Evolutionary conservation across 2,329 filamentous ascomycete species (phyloP).

Genomic region (Aspergillus sergii): DNA sequence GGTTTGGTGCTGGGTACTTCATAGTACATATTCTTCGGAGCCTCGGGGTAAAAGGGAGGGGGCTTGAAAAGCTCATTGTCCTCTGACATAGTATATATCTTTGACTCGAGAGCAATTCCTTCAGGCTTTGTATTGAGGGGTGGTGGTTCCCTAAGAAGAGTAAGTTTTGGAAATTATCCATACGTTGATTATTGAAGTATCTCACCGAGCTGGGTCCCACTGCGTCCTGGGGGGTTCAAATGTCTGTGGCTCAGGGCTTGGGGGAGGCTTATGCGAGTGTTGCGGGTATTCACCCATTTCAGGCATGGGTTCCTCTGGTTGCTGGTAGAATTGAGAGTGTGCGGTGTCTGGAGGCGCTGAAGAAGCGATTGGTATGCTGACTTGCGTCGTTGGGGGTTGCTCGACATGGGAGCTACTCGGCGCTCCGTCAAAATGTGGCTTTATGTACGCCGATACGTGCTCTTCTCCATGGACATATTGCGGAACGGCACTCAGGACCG

Average conservation of each 20-base stretch:
- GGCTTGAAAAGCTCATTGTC: slow-evolving; percentile 75
- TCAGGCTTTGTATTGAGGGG: slow-evolving; percentile 74
- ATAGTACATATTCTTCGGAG: slow-evolving; percentile 87
- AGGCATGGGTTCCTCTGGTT: slow-evolving; percentile 45
- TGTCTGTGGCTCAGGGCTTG: slow-evolving; percentile 38
- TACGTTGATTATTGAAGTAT: slow-evolving; percentile 16
- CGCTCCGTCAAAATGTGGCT: slow-evolving; percentile 19
- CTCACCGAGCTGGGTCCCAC: slow-evolving; percentile 66
- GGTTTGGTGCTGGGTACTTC: slow-evolving; percentile 66
- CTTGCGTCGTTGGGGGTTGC: slow-evolving; percentile 14
- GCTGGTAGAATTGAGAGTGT: slow-evolving; percentile 29
- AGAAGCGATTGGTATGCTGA: background rate
- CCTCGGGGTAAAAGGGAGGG: slow-evolving; percentile 76
- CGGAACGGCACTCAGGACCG: slow-evolving; percentile 42
- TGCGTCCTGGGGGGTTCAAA: slow-evolving; percentile 62
- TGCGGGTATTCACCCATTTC: slow-evolving; percentile 48
- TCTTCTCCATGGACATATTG: slow-evolving; percentile 51
- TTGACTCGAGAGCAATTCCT: slow-evolving; percentile 77
- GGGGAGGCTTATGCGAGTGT: slow-evolving; percentile 40
- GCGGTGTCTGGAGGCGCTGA: background rate
- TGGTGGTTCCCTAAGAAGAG: slow-evolving; percentile 57
- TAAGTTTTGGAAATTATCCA: slow-evolving; percentile 23
- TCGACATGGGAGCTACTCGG: slow-evolving; percentile 16
- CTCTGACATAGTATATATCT: slow-evolving; percentile 80
- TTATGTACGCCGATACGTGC: slow-evolving; percentile 38